A percentile compares a stretch with the other conserved stretches of the same genome.
phyloP scores from a whole-genome alignment of 306 rosid species.

The Coriaria nepalensis region DNA sequence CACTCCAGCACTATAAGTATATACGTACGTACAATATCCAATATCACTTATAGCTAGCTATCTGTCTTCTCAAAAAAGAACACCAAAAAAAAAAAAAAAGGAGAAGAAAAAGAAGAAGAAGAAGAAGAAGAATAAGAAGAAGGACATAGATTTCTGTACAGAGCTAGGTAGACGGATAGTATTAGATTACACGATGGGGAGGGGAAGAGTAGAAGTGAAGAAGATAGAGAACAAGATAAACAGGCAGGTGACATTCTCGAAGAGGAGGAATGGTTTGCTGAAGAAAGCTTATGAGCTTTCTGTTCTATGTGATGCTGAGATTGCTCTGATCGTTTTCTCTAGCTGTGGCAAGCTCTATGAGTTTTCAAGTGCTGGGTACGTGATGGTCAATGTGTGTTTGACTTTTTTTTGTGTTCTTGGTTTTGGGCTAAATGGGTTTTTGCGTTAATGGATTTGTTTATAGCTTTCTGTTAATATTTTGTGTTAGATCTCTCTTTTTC shows the following conservation, averaged over 20 bases:
- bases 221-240: conserved; percentile 71
- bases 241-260: conserved; percentile 47
- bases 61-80: too few species aligned
- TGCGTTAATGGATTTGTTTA: background rate
- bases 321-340: conserved; percentile 68
- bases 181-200: conserved; percentile 30
- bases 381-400: background rate
- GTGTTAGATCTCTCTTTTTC: conserved; percentile 2
- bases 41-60: too few species aligned
- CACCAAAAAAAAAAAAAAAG: too few species aligned
- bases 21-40: too few species aligned
- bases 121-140: too few species aligned
- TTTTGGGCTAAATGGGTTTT: too few species aligned
- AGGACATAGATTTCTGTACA: too few species aligned
- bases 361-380: conserved; percentile 66
- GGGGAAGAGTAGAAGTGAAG: conserved; percentile 83
- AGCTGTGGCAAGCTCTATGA: conserved; percentile 77
- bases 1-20: too few species aligned
- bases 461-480: background rate
- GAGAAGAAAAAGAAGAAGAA: too few species aligned
- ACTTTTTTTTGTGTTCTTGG: too few species aligned
- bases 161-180: too few species aligned
- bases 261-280: conserved; percentile 35
- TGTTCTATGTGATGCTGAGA: conserved; percentile 46
- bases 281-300: conserved; percentile 47